phyloP scores from a whole-genome alignment of 148 eudicot species.

The Vaccinium myrtillus region DNA sequence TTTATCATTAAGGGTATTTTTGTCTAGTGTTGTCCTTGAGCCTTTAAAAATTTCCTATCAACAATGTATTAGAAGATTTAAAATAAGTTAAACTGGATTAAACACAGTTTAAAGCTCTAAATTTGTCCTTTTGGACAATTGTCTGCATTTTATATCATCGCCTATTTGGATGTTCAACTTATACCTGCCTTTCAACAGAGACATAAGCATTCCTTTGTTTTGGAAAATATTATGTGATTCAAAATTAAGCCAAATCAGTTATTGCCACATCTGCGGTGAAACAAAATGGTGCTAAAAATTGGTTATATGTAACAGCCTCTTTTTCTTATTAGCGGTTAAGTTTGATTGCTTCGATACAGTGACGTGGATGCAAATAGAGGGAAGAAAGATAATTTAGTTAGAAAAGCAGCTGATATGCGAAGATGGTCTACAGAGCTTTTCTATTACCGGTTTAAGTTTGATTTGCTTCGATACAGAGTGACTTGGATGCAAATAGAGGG shows the following conservation, averaged over 20 bases:
- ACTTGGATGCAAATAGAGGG: neutral
- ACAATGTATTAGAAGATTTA: too few species aligned
- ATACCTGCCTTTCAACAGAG: neutral
- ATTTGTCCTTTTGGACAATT: too few species aligned
- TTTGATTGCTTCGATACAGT: constrained; percentile 15
- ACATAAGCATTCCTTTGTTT: neutral
- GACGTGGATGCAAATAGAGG: constrained; percentile 29
- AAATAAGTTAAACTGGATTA: too few species aligned
- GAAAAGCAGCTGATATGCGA: constrained; percentile 33
- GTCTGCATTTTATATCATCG: neutral
- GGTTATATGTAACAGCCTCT: neutral
- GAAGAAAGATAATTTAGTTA: constrained; percentile 15
- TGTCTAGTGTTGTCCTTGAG: too few species aligned
- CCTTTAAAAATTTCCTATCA: too few species aligned
- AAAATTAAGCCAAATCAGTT: neutral
- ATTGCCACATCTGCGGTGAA: neutral
- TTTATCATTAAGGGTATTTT: too few species aligned
- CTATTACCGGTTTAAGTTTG: neutral
- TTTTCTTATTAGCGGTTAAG: neutral
- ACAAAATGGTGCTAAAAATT: neutral
- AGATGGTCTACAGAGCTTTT: constrained; percentile 19
- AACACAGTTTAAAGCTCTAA: too few species aligned
- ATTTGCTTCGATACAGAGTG: constrained; percentile 27
- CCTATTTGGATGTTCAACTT: neutral
- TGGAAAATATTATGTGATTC: neutral